A percentile compares a stretch with the other conserved stretches of the same genome.
Conservation (phyloP, 2,329 filamentous ascomycete genomes). For the Diaporthe humulicola region DNA sequence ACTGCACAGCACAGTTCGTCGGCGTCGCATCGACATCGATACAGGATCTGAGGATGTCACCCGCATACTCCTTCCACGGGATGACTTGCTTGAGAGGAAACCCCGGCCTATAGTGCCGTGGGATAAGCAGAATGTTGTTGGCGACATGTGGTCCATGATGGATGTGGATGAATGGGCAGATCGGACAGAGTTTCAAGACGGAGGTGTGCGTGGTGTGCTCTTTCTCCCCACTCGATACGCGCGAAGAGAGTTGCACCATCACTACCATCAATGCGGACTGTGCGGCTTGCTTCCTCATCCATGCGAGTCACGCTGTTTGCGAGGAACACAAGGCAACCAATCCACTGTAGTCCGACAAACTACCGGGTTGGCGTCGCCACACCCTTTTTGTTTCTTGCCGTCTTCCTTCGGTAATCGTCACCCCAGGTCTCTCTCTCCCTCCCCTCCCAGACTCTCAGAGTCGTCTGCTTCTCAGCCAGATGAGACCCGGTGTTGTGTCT, state of each 20-base stretch:
- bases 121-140: not conserved
- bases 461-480: not conserved
- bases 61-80: not conserved
- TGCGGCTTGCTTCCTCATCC: not conserved
- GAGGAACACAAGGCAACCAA: constrained; percentile 4
- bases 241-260: constrained; percentile 2
- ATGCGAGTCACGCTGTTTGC: constrained; percentile 7
- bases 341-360: constrained; percentile 4
- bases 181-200: not conserved
- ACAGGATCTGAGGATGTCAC: constrained; percentile 11
- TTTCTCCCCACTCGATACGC: not conserved
- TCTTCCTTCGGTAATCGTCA: not conserved
- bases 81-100: constrained; percentile 10
- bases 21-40: not conserved
- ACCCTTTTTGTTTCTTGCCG: not conserved
- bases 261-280: not conserved
- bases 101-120: not conserved
- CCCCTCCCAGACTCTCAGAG: not conserved
- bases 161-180: too few relatives aligned
- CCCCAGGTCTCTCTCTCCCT: not conserved
- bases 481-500: not conserved
- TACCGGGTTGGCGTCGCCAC: constrained; percentile 9
- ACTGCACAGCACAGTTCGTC: constrained; percentile 4
- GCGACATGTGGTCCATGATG: too few relatives aligned
- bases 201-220: not conserved